phyloP scores from a whole-genome alignment of 768 basidiomycete species.

The Sutorius australiensis region DNA sequence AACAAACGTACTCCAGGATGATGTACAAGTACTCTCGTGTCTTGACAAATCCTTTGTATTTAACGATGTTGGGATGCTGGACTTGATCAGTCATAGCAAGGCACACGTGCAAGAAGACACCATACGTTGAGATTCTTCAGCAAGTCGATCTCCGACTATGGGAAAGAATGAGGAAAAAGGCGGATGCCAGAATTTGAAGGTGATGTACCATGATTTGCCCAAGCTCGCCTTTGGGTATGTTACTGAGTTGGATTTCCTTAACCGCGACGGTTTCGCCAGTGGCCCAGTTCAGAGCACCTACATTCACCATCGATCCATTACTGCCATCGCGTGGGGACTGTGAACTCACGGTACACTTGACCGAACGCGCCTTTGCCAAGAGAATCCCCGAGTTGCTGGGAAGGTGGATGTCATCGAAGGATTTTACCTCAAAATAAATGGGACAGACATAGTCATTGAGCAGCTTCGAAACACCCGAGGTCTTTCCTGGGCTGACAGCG shows the following conservation, averaged over 20 bases:
- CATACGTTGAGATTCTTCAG: conserved; percentile 93
- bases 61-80: conserved; percentile 96
- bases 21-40: conserved; percentile 94
- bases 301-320: conserved; percentile 59
- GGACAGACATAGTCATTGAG: conserved; percentile 62
- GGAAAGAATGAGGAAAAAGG: conserved; percentile 6
- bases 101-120: conserved; percentile 1
- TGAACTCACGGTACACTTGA: conserved; percentile 87
- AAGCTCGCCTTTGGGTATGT: conserved; percentile 89
- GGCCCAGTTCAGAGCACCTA: conserved; percentile 89
- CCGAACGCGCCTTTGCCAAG: conserved; percentile 97
- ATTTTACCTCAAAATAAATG: not conserved
- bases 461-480: conserved; percentile 44
- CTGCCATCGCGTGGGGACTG: conserved; percentile 32
- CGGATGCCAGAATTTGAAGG: not conserved
- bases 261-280: conserved; percentile 98
- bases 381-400: conserved; percentile 90
- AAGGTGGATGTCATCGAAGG: conserved; percentile 7
- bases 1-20: conserved; percentile 75
- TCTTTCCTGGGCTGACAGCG: conserved; percentile 22
- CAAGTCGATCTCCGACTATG: conserved; percentile 91
- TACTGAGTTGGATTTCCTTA: conserved; percentile 94
- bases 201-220: conserved; percentile 89
- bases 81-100: conserved; percentile 12
- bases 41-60: conserved; percentile 98